These are phyloP conservation scores for Magnaporthiopsis rhizophila DNA, from an alignment of 2,329 filamentous ascomycete genomes.

Conservation along the genomic window DNA sequence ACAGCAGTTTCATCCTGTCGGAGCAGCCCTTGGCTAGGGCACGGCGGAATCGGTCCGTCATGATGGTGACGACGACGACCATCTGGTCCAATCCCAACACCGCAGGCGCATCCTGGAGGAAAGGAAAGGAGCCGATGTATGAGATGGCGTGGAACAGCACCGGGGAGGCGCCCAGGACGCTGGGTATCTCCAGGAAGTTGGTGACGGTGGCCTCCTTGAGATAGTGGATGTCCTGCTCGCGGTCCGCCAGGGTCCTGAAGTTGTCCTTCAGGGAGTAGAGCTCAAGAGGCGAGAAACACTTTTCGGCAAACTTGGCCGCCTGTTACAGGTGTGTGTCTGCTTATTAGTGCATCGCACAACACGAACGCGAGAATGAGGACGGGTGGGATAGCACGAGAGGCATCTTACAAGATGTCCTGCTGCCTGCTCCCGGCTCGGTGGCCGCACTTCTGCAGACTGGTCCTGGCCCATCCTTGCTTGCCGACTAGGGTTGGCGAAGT, in stretches of 20 bases:
- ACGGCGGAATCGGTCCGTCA: conserved; percentile 61
- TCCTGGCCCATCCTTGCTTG: conserved; percentile 41
- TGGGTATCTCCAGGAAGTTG: conserved; percentile 66
- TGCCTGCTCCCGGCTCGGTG: conserved; percentile 42
- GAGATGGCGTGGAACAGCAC: conserved; percentile 66
- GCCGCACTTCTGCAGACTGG: conserved; percentile 37
- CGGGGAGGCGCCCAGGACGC: conserved; percentile 57
- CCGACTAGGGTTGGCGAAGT: background rate
- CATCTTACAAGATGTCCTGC: conserved; percentile 38
- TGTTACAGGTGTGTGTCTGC: conserved; percentile 19
- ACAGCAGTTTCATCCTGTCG: conserved; percentile 57
- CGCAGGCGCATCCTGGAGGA: conserved; percentile 60
- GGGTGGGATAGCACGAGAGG: too few relatives aligned
- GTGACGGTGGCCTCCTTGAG: conserved; percentile 64
- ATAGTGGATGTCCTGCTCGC: conserved; percentile 52
- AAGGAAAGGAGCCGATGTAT: conserved; percentile 66
- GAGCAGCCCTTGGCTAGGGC: conserved; percentile 51
- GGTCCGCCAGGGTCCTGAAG: conserved; percentile 61
- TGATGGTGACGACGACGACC: conserved; percentile 63
- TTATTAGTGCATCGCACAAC: background rate
- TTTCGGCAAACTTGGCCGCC: conserved; percentile 58
- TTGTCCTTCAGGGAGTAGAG: conserved; percentile 67
- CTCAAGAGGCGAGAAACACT: conserved; percentile 64
- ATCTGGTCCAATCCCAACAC: conserved; percentile 62
- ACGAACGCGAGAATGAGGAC: too few relatives aligned